Evolutionary conservation across 495 filamentous ascomycete species (phyloP).

Genomic region (Xylaria bambusicola): DNA sequence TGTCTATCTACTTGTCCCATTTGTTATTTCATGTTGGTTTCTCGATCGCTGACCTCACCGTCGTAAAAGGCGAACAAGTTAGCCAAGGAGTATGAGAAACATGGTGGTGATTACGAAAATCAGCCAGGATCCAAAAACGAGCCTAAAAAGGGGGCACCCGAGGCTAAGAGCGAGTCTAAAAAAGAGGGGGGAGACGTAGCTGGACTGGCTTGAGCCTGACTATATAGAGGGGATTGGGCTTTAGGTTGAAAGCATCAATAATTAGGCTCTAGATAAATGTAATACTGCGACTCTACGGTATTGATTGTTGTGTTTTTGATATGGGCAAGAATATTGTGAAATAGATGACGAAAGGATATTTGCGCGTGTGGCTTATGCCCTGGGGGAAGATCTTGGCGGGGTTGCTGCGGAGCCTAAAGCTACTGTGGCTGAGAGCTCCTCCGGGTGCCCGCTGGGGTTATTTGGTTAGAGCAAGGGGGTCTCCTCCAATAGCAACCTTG

Average conservation of each 20-base stretch:
- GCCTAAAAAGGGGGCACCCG: constrained; percentile 49
- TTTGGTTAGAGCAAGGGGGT: neutral
- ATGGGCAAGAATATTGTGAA: too few relatives aligned
- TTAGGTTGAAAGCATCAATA: too few relatives aligned
- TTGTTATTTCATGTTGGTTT: neutral
- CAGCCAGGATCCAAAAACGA: constrained; percentile 54
- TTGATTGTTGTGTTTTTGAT: too few relatives aligned
- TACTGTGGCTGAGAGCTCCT: neutral
- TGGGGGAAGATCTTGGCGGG: too few relatives aligned
- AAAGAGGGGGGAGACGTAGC: neutral
- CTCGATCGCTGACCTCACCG: neutral
- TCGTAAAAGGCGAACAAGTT: constrained; percentile 47
- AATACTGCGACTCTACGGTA: too few relatives aligned
- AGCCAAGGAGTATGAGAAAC: constrained; percentile 56
- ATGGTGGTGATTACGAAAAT: constrained; percentile 55
- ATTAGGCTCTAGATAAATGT: too few relatives aligned
- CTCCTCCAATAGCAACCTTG: neutral
- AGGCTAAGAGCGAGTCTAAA: constrained; percentile 40
- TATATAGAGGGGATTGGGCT: neutral
- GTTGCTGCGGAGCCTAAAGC: too few relatives aligned
- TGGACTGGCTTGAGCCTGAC: neutral
- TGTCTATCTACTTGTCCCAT: constrained; percentile 8
- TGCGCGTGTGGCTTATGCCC: neutral
- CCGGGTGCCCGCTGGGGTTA: too few relatives aligned
- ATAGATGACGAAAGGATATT: neutral